Base-by-base conservation (phyloP, 805 yeast species). In the Torulaspora gathmanii region DNA sequence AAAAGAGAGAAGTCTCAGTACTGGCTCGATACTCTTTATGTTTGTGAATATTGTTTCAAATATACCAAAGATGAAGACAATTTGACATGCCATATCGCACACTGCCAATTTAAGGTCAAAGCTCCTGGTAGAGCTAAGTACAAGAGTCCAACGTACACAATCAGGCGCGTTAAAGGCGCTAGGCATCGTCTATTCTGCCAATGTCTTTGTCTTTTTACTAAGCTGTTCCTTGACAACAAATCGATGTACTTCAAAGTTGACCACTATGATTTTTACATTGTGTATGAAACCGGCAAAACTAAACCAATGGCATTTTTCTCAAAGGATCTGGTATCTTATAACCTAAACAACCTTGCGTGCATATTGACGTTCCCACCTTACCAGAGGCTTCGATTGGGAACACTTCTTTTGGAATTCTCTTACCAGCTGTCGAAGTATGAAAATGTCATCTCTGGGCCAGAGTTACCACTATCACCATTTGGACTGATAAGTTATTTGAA, bases 281-380 rank as follows among this genome's bases (percentile, higher is more conserved):
- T 82, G 2, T 86, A 83, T 60, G 83, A 85, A 20, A 64, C 63
- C 1, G 69, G 57, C 40, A 41, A 70, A 49, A 51, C 67, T 53
- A 61, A 68, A 42, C 90, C 91, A 1, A 82, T 90, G 83, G 99
- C 97, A 1, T 93, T 88, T 60, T 93, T 88, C 58, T 89, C 97
- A 11, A 86, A 86, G 55, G 99, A 93, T 58, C 68, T 83, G 35
- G 69, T 84, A 0, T 82, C 96, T 0, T 74, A 75, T 64, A 91
- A 86, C 42, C 74, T 79, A 41, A 86, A 90, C 62, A 93, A 91
- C 60, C 69, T 93, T 30, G 96, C 97, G 0, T 93, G 98, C 60
- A 85, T 93, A 10, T 73, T 93, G 52, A 80, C 88, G 3, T 86
- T 93, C 50, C 99, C 99, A 1, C 96, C 96, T 2, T 93, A 80